These are phyloP conservation scores for Phyllosticta ampelicida DNA, from an alignment of 2,329 filamentous ascomycete genomes.

Conservation along the genomic window DNA sequence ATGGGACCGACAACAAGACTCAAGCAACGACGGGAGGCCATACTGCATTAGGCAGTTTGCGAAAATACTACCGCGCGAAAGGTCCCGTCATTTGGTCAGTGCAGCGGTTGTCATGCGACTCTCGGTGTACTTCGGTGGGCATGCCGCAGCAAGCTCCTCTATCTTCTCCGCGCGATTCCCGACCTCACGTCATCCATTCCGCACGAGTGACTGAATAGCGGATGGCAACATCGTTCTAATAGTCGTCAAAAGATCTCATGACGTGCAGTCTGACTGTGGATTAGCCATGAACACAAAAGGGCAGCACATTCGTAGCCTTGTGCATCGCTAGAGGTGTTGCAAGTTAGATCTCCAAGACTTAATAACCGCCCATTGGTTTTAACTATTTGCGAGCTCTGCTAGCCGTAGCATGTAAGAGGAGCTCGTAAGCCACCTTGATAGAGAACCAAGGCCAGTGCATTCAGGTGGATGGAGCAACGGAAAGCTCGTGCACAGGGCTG, in stretches of 20 bases:
- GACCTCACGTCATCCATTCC: not conserved
- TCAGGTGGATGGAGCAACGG: not conserved
- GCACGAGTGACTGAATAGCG: no score
- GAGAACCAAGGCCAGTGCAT: not conserved
- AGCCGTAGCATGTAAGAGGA: not conserved
- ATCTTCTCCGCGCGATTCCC: not conserved
- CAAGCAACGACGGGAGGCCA: not conserved
- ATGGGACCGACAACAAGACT: not conserved
- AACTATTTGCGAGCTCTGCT: not conserved
- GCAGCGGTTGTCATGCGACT: not conserved
- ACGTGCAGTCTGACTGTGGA: not conserved
- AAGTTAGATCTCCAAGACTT: no score
- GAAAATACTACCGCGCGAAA: not conserved
- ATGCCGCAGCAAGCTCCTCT: not conserved
- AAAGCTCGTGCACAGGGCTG: not conserved
- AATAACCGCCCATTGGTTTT: not conserved
- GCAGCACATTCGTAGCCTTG: no score
- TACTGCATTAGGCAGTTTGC: not conserved
- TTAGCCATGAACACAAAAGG: no score
- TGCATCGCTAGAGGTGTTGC: no score
- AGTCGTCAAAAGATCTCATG: not conserved
- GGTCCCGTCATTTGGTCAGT: not conserved
- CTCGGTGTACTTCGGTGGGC: not conserved
- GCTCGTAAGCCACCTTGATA: not conserved
- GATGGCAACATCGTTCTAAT: not conserved